phyloP scores from a whole-genome alignment of 1,284 basidiomycete genomes.

The Ganoderma lucidum region DNA sequence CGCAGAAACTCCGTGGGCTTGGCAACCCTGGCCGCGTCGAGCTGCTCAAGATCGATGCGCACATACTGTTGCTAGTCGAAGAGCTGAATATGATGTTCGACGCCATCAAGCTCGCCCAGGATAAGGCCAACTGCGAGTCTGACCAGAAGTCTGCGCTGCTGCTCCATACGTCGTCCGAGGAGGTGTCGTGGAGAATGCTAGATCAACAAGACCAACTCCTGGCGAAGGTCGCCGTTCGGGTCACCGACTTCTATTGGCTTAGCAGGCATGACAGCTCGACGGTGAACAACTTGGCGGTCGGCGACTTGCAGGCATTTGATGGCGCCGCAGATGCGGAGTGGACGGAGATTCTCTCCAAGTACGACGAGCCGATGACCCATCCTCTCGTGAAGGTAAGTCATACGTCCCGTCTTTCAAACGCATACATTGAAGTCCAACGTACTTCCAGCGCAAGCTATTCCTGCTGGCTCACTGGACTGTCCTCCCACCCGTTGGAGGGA shows the following conservation, averaged over 20 bases:
- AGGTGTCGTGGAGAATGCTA: constrained; percentile 96
- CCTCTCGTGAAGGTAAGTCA: constrained; percentile 68
- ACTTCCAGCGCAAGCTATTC: constrained; percentile 65
- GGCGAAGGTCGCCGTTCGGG: constrained; percentile 86
- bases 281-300: constrained; percentile 80
- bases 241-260: constrained; percentile 86
- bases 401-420: background rate
- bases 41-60: constrained; percentile 78
- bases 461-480: constrained; percentile 81
- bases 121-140: constrained; percentile 72
- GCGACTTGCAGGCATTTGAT: constrained; percentile 89
- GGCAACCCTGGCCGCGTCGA: constrained; percentile 59
- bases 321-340: constrained; percentile 87
- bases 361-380: constrained; percentile 72
- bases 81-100: constrained; percentile 91
- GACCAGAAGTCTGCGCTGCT: constrained; percentile 87
- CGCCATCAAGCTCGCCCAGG: constrained; percentile 86
- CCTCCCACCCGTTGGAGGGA: constrained; percentile 92
- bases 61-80: constrained; percentile 79
- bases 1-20: constrained; percentile 47
- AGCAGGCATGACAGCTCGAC: constrained; percentile 91
- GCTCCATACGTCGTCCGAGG: constrained; percentile 83
- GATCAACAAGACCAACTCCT: constrained; percentile 79
- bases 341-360: constrained; percentile 88
- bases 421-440: constrained; percentile 3